Evolutionary conservation across 164 flowering plant species (phyloP).

Genomic region (Chimonanthus praecox): DNA sequence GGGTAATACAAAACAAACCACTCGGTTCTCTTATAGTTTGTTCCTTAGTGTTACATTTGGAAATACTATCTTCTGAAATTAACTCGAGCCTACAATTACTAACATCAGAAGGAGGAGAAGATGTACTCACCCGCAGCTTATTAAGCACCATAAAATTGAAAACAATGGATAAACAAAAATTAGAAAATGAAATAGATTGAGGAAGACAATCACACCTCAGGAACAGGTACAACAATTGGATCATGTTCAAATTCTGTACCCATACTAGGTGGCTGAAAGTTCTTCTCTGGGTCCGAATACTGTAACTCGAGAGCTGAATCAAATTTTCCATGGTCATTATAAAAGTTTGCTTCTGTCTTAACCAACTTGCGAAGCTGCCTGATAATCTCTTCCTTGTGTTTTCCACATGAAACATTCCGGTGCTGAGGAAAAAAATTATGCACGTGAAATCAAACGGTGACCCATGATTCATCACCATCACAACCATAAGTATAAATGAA

Average conservation of each 20-base stretch:
- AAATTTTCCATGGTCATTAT: constrained; percentile 18
- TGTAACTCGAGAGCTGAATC: constrained; percentile 28
- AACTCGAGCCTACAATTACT: neutral
- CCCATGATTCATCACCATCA: no score
- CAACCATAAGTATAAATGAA: no score
- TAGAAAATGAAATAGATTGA: neutral
- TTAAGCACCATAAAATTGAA: neutral
- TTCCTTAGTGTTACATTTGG: no score
- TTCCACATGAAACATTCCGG: constrained; percentile 63
- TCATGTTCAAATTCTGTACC: constrained; percentile 16
- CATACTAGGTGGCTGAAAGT: constrained; percentile 13
- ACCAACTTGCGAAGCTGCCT: constrained; percentile 58
- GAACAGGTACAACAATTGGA: constrained; percentile 14
- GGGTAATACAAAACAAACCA: no score
- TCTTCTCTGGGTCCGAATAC: constrained; percentile 19
- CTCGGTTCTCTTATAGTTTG: no score
- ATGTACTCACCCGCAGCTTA: neutral
- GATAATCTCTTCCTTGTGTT: constrained; percentile 62
- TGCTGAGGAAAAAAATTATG: constrained; percentile 36
- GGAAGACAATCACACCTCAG: constrained; percentile 25
- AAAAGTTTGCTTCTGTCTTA: constrained; percentile 33
- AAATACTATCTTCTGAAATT: no score
- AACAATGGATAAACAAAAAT: neutral
- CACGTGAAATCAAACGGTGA: neutral
- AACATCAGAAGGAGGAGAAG: neutral